Evolutionary conservation across 2,329 filamentous ascomycete genomes (phyloP).

Genomic region (Beauveria scarabaeidicola): DNA sequence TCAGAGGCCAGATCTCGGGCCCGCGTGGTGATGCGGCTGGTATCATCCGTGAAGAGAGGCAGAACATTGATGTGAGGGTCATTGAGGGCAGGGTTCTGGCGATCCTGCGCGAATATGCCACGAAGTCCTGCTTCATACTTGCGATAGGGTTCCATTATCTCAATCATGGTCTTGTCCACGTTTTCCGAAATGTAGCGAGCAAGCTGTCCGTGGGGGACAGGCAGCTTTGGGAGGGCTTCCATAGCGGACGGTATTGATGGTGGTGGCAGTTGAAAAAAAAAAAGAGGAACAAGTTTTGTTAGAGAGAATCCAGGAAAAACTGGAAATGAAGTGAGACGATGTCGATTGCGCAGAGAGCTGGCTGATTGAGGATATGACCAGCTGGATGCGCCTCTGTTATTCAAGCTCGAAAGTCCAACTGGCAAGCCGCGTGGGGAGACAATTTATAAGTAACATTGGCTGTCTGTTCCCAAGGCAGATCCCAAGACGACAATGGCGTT

Average conservation of each 20-base stretch:
- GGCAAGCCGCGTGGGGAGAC: neutral
- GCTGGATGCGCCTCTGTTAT: neutral
- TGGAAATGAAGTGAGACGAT: neutral
- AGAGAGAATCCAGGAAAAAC: neutral
- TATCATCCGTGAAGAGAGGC: conserved; percentile 53
- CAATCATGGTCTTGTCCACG: conserved; percentile 41
- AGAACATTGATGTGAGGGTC: conserved; percentile 55
- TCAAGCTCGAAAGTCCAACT: neutral
- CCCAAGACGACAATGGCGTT: neutral
- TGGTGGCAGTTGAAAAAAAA: neutral
- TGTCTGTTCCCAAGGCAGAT: conserved; percentile 2
- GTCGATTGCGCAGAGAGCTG: neutral
- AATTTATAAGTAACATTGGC: neutral
- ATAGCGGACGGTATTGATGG: conserved; percentile 14
- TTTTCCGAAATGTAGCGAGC: conserved; percentile 47
- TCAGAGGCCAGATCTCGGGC: conserved; percentile 53
- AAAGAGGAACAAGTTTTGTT: neutral
- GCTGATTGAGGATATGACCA: neutral
- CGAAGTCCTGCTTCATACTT: conserved; percentile 59
- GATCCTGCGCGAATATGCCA: conserved; percentile 60
- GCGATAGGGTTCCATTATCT: conserved; percentile 58
- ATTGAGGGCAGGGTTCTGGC: conserved; percentile 46
- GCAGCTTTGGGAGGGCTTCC: conserved; percentile 34
- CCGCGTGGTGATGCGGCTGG: conserved; percentile 49
- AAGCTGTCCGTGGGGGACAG: conserved; percentile 37